Evolutionary conservation across 176 grass and related monocot species (phyloP).

Genomic region (Oryza australiensis): DNA sequence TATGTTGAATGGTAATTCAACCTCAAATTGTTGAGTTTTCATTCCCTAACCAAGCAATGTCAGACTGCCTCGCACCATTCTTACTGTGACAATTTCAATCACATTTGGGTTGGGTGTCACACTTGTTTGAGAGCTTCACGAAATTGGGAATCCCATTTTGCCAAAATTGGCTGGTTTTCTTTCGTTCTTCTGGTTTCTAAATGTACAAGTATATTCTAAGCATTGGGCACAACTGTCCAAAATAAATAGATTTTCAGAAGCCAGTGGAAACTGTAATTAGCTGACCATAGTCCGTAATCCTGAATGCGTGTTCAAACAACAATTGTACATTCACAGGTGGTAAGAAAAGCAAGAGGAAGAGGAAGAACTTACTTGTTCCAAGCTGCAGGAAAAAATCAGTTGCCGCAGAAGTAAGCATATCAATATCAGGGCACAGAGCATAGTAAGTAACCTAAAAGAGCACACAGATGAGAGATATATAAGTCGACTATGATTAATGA

Average conservation of each 20-base stretch:
- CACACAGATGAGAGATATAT: conserved; percentile 20
- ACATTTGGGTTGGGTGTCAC: not conserved
- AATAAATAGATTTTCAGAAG: not conserved
- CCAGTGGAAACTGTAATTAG: not conserved
- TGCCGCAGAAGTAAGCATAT: conserved; percentile 76
- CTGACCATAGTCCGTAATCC: not conserved
- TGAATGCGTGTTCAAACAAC: conserved; percentile 1
- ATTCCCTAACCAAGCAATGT: not conserved
- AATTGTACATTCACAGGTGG: conserved; percentile 21
- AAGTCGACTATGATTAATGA: not conserved
- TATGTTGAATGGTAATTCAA: conserved; percentile 8
- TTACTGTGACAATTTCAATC: not conserved
- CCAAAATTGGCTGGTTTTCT: conserved; percentile 11
- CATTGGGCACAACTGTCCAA: not conserved
- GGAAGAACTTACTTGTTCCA: conserved; percentile 65
- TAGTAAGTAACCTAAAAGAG: conserved; percentile 78
- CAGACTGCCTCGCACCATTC: not conserved
- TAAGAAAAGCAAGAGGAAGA: conserved; percentile 11
- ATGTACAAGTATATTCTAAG: not conserved
- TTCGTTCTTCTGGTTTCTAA: not conserved
- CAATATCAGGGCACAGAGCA: conserved; percentile 91
- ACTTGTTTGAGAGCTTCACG: not conserved
- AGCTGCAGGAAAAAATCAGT: conserved; percentile 89
- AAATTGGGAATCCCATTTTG: not conserved
- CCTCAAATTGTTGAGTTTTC: conserved; percentile 5